Conservation (phyloP, 169 alveolate species). For the Perkinsus chesapeaki region DNA sequence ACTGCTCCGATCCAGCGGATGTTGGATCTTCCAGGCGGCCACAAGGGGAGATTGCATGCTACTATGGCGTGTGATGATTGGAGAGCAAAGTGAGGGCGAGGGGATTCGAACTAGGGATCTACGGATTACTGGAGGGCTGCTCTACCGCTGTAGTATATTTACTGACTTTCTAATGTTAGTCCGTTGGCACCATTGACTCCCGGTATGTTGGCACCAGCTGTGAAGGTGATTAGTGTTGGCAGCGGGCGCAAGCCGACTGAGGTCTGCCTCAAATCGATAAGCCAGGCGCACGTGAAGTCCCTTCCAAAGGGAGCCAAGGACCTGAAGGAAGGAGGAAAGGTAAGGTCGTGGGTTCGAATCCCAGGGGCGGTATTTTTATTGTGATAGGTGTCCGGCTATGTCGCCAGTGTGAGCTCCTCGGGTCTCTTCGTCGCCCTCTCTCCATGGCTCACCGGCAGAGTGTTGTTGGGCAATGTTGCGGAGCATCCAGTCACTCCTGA, state of each 20-base stretch:
- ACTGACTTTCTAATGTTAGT: not conserved
- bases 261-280: not conserved
- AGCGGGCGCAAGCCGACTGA: not conserved
- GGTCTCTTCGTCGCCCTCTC: not conserved
- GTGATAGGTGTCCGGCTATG: not conserved
- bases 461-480: not conserved
- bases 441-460: not conserved
- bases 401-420: not conserved
- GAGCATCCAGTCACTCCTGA: not conserved
- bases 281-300: not conserved
- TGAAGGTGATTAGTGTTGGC: not conserved
- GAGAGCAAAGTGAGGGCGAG: not conserved
- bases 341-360: not conserved
- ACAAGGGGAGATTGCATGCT: not conserved
- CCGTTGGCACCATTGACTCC: not conserved
- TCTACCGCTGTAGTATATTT: not conserved
- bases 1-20: not conserved
- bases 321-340: conserved; percentile 1
- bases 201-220: not conserved
- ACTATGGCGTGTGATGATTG: not conserved
- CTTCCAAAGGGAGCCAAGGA: not conserved
- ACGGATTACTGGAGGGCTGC: not conserved
- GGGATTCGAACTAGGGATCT: not conserved
- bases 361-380: not conserved
- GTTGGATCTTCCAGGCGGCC: not conserved